phyloP scores from a whole-genome alignment of 2,329 filamentous ascomycete species.

The Metarhizium sp. region DNA sequence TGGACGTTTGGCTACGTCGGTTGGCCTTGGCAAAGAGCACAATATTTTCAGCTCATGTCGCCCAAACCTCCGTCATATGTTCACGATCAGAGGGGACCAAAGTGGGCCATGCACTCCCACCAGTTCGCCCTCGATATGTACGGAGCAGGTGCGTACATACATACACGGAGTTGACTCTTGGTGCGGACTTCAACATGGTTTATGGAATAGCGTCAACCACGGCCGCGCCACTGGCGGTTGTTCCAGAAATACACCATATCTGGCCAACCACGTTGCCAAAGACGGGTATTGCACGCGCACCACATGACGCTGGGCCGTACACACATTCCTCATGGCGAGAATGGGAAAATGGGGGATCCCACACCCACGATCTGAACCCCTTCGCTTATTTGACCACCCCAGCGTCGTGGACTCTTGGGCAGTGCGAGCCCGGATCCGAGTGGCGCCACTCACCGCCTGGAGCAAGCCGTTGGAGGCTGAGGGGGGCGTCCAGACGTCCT shows the following conservation, averaged over 20 bases:
- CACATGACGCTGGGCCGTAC: slow-evolving; percentile 9
- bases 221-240: slow-evolving; percentile 24
- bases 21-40: background rate
- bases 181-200: too few species aligned
- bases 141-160: too few species aligned
- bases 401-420: too few species aligned
- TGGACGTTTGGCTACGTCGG: background rate
- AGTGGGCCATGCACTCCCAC: background rate
- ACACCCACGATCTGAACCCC: background rate
- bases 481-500: too few species aligned
- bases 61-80: background rate
- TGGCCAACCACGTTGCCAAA: slow-evolving; percentile 13
- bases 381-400: too few species aligned
- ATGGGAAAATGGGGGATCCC: background rate
- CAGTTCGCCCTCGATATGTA: background rate
- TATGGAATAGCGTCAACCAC: background rate
- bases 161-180: too few species aligned
- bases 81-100: background rate
- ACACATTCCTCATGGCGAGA: background rate
- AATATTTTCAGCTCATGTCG: background rate
- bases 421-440: background rate
- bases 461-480: background rate
- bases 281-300: slow-evolving; percentile 4
- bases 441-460: background rate
- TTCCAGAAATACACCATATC: slow-evolving; percentile 20